A percentile compares a stretch with the other conserved stretches of the same genome.
Evolutionary conservation across 139 green algal genomes (phyloP).

Genomic region (Coelastrella sp.): DNA sequence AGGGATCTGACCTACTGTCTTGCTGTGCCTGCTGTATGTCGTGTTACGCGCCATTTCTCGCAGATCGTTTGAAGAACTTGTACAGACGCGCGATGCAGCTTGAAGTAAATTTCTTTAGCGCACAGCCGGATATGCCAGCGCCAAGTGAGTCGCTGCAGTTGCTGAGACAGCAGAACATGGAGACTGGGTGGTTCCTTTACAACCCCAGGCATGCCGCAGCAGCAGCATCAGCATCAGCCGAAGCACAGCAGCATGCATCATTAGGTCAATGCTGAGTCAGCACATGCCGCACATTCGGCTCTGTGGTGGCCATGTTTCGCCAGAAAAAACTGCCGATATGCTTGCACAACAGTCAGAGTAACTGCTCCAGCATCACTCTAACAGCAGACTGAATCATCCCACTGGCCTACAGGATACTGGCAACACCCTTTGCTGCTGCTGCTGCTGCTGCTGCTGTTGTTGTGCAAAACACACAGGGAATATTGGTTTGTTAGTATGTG

Average conservation of each 20-base stretch:
- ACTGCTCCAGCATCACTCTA: no score
- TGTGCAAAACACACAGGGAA: constrained; percentile 13
- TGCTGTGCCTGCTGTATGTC: no score
- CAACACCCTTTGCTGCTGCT: not conserved
- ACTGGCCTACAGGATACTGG: not conserved
- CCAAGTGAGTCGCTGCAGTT: constrained; percentile 43
- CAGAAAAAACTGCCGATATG: no score
- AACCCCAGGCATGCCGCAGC: not conserved
- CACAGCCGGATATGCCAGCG: constrained; percentile 59
- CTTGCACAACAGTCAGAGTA: no score
- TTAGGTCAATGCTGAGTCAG: no score
- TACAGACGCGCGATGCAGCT: constrained; percentile 81
- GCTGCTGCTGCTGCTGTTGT: constrained; percentile 21
- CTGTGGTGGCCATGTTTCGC: no score
- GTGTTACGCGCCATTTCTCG: not conserved
- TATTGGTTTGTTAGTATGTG: constrained; percentile 74
- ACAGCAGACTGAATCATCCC: no score
- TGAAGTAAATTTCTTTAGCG: constrained; percentile 83
- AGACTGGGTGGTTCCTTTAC: not conserved
- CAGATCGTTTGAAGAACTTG: constrained; percentile 66
- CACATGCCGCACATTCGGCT: no score
- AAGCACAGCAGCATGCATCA: no score
- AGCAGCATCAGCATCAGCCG: not conserved
- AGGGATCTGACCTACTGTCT: no score
- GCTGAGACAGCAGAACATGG: not conserved